Base-by-base conservation (phyloP, 164 flowering plant species). In the Litsea cubeba region DNA sequence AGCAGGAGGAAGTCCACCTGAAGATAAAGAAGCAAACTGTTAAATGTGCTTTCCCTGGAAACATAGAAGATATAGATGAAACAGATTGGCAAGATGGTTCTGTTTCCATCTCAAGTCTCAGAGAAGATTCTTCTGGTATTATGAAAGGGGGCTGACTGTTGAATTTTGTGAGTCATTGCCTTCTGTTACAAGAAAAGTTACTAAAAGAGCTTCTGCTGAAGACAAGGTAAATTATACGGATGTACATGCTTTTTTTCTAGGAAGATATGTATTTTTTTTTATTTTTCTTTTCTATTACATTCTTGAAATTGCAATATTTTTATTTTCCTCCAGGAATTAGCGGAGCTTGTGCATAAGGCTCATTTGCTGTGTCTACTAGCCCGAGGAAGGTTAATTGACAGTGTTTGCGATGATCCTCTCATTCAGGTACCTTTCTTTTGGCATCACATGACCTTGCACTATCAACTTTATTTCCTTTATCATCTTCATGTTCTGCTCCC, bases 361-460 rank as follows among this genome's bases (percentile, higher is more conserved):
- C 94, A 95, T 86, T 82, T 95, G 78, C 90, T 95, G 70, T 93
- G 99, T 82, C 83, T 95, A 71, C 84, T 95, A 75, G 97, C 89
- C 62, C 82, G 99, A 74, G 99, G 99, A 71, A 87, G 99, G 80
- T 72, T 93, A 79, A 77, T 90, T 72, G 99, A 95, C 71, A 78
- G 75, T 67, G 97, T 94, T 79, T 95, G 98, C 74, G 76, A 83
- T 83, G 97, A 95, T 83, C 90, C 93, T 79, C 88, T 95, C 46
- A 88, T 91, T 87, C 97, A 95, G 98, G 99, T 95, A 28, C 62
- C 66, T 74, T 58, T 64, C 73, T 68, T 58, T 64, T 75, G 63
- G 26, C 73, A 24, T 76, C 50, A 14, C 60, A 46, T 54, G 25
- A 24, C 63, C 63, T 68, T 15, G 26, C 26, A 57, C 64, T 14